These are phyloP conservation scores for Phytopythium vexans DNA, from an alignment of 352 stramenopile species.

Conservation along the genomic window DNA sequence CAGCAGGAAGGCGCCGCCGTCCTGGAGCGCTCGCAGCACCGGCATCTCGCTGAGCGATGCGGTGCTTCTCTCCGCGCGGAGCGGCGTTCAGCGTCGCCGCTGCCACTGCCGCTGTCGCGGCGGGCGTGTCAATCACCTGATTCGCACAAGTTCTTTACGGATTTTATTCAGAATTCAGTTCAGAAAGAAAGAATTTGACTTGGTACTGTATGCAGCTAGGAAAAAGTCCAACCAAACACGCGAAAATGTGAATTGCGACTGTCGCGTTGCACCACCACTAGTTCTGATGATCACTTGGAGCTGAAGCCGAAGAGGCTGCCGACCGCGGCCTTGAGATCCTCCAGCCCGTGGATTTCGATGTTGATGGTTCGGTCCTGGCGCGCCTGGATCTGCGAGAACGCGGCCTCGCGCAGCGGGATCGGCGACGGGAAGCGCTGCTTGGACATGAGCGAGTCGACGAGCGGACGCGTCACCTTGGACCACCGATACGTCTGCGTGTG, in stretches of 20 bases:
- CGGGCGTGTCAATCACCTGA: too few species aligned
- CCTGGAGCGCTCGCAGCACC: constrained; percentile 12
- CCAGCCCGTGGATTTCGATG: not conserved
- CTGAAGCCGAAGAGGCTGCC: not conserved
- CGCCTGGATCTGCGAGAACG: constrained; percentile 4
- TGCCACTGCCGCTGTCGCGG: too few species aligned
- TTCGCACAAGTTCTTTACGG: too few species aligned
- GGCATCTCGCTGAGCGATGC: not conserved
- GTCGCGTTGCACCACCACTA: too few species aligned
- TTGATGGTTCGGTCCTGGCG: not conserved
- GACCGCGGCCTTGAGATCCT: not conserved
- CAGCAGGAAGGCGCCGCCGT: constrained; percentile 44
- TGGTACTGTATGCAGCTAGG: too few species aligned
- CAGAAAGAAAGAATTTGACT: too few species aligned
- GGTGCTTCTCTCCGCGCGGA: too few species aligned
- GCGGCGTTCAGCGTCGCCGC: too few species aligned
- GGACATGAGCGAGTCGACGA: not conserved
- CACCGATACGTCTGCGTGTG: not conserved
- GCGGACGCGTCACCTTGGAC: not conserved
- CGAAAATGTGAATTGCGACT: too few species aligned
- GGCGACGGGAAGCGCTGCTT: not conserved
- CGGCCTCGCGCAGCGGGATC: not conserved
- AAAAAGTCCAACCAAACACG: too few species aligned
- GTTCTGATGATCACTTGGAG: too few species aligned
- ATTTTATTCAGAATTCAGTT: too few species aligned